A percentile compares a stretch with the other conserved stretches of the same genome.
These are phyloP conservation scores for Pichia terricola DNA, from an alignment of 1,139 yeast genomes.

Conservation along the genomic window DNA sequence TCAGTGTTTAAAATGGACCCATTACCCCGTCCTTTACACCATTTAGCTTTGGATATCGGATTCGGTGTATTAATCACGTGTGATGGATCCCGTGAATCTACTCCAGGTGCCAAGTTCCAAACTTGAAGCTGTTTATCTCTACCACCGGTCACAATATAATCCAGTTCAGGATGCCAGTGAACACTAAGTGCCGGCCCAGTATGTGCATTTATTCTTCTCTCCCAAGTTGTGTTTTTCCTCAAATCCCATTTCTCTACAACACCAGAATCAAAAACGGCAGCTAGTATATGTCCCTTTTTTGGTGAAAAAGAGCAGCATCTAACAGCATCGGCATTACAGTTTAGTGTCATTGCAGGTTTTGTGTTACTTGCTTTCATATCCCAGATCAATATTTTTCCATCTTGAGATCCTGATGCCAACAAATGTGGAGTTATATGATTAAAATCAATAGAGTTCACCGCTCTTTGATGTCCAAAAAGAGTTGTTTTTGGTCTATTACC, in stretches of 20 bases:
- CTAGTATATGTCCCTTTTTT: slow-evolving; percentile 38
- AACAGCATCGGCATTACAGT: slow-evolving; percentile 54
- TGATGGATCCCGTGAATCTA: slow-evolving; percentile 48
- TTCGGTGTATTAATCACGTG: slow-evolving; percentile 68
- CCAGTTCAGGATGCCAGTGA: slow-evolving; percentile 81
- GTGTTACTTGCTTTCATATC: slow-evolving; percentile 53
- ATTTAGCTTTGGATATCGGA: slow-evolving; percentile 62
- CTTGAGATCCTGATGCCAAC: slow-evolving; percentile 81
- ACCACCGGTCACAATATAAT: slow-evolving; percentile 85
- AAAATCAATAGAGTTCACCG: slow-evolving; percentile 75
- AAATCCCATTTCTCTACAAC: slow-evolving; percentile 78
- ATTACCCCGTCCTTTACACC: slow-evolving; percentile 43
- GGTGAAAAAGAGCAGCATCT: slow-evolving; percentile 54
- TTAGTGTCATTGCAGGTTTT: slow-evolving; percentile 39
- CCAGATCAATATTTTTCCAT: slow-evolving; percentile 84
- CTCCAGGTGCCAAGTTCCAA: slow-evolving; percentile 50
- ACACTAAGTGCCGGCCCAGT: slow-evolving; percentile 84
- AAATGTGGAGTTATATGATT: slow-evolving; percentile 45
- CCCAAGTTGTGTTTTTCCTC: slow-evolving; percentile 48
- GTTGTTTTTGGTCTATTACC: slow-evolving; percentile 35
- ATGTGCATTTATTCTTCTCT: slow-evolving; percentile 76
- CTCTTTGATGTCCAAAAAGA: slow-evolving; percentile 65
- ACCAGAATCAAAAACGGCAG: slow-evolving; percentile 86
- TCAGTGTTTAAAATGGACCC: slow-evolving; percentile 39
- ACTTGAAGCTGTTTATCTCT: slow-evolving; percentile 77